Conservation (phyloP, 441 rosid species). For the Viola pubescens region DNA sequence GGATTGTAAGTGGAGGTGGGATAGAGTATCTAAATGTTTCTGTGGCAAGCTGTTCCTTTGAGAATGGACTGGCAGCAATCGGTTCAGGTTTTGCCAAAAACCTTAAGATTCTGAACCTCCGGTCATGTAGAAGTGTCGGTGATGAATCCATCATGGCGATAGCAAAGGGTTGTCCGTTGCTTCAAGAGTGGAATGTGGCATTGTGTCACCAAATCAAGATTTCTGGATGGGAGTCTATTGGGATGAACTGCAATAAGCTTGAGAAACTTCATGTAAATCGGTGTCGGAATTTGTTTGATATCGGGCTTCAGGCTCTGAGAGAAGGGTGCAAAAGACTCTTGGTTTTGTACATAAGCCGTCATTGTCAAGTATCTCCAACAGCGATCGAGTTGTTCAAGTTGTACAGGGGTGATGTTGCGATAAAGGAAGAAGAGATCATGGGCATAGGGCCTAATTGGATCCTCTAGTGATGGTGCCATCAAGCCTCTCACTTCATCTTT, state of each 20-base stretch:
- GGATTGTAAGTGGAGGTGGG: conserved; percentile 71
- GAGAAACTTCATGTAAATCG: conserved; percentile 68
- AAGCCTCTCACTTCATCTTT: too few species aligned
- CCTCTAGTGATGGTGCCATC: conserved; percentile 4
- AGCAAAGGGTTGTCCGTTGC: conserved; percentile 61
- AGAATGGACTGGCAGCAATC: conserved; percentile 36
- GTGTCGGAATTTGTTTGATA: conserved; percentile 58
- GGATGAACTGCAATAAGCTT: conserved; percentile 43
- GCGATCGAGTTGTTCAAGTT: conserved; percentile 60
- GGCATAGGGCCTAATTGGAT: conserved; percentile 52
- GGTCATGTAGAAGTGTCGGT: conserved; percentile 58
- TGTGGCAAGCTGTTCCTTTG: conserved; percentile 21
- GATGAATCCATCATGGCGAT: conserved; percentile 52
- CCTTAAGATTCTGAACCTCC: conserved; percentile 56
- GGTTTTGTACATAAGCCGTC: conserved; percentile 38
- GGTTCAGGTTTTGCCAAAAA: conserved; percentile 52
- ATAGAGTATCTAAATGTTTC: conserved; percentile 52
- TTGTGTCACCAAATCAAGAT: conserved; percentile 44
- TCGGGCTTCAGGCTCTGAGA: conserved; percentile 41
- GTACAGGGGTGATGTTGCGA: conserved; percentile 40
- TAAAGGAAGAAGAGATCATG: conserved; percentile 44
- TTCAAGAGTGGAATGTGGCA: conserved; percentile 69
- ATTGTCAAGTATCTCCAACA: conserved; percentile 16
- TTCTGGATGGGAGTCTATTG: conserved; percentile 61
- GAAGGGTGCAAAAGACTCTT: conserved; percentile 51